Base-by-base conservation (phyloP, 2,329 filamentous ascomycete species). In the Phyllosticta capitalensis region DNA sequence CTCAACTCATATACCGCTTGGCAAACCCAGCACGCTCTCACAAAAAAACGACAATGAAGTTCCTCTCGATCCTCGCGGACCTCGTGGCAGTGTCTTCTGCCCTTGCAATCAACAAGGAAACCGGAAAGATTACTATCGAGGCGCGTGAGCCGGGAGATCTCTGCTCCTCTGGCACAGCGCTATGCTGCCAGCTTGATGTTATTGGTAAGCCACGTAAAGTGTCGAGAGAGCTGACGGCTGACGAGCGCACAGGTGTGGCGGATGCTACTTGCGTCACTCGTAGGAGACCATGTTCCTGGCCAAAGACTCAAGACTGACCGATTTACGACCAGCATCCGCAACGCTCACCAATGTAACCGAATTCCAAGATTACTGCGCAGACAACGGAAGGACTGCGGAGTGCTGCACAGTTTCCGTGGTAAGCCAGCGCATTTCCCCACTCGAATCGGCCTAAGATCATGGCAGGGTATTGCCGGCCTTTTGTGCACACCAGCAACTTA, bases 341-440 rank as follows among this genome's bases (percentile, higher is more conserved):
- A 50, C 56, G 6, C 38, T 59, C 5, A 54, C 52, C 3, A 59
- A 52, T 10, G 51, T 48, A 9, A 3, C 30, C 2, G 51, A 59
- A 22, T 59, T 59, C 52, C 22, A 59, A 45, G 14, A 53, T 1
- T 59, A 59, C 33, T 59, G 56, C 14, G 21, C 56, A 4, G 56
- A 54, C 0, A 59, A 26, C 17, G 56, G 56, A 14, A 49, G 56
- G 12, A 59, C 56, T 2, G 56, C 56, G 9, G 56, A 59, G 24
- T 59, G 56, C 51, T 59, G 56, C 56, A 59, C 56, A 10, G 24
- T 59, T 10, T 59, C 56, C 30, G 12, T 59, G 56, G 56, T 59
- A 50, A 14, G 52, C 49, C 10, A 9, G 9, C 20, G 24, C 30
- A 10, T 52, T 6, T 5, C 17, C 9, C 17, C 9, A n/a, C 7